Percentiles rank a stretch among this genome's conserved stretches.
These are phyloP conservation scores for Lentinula novae-zelandiae DNA, from an alignment of 1,284 basidiomycete species.

Conservation along the genomic window DNA sequence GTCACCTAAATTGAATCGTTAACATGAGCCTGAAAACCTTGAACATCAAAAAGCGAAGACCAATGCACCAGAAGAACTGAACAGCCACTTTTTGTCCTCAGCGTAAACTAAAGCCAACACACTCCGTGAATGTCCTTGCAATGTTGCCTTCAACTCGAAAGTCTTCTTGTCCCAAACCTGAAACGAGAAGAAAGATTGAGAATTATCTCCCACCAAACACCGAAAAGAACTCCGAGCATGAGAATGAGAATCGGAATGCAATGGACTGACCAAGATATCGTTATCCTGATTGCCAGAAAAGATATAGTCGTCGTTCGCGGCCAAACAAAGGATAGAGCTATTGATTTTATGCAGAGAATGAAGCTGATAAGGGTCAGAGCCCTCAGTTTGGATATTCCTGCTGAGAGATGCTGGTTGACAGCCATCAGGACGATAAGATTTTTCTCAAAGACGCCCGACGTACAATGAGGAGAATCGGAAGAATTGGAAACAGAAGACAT, in stretches of 20 bases:
- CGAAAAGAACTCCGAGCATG: background rate
- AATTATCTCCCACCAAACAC: background rate
- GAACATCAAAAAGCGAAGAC: background rate
- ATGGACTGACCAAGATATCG: conserved; percentile 65
- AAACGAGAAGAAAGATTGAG: background rate
- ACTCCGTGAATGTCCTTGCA: conserved; percentile 85
- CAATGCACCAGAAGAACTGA: conserved; percentile 72
- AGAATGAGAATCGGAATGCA: background rate
- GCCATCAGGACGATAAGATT: background rate
- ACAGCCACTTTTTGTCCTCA: conserved; percentile 76
- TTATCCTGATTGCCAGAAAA: conserved; percentile 83
- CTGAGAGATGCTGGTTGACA: conserved; percentile 50
- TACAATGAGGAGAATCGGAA: background rate
- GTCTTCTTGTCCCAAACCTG: conserved; percentile 66
- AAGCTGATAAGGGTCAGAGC: conserved; percentile 42
- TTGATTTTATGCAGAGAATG: conserved; percentile 70
- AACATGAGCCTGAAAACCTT: background rate
- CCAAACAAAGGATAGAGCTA: conserved; percentile 74
- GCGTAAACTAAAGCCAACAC: conserved; percentile 83
- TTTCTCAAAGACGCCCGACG: background rate
- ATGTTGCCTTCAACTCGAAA: conserved; percentile 64
- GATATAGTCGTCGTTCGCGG: conserved; percentile 69
- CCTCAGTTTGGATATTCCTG: conserved; percentile 39
- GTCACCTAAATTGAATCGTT: conserved; percentile 53
- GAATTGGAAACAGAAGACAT: background rate